phyloP scores from a whole-genome alignment of 805 yeast genomes.

The Schizosaccharomyces osmophilus region DNA sequence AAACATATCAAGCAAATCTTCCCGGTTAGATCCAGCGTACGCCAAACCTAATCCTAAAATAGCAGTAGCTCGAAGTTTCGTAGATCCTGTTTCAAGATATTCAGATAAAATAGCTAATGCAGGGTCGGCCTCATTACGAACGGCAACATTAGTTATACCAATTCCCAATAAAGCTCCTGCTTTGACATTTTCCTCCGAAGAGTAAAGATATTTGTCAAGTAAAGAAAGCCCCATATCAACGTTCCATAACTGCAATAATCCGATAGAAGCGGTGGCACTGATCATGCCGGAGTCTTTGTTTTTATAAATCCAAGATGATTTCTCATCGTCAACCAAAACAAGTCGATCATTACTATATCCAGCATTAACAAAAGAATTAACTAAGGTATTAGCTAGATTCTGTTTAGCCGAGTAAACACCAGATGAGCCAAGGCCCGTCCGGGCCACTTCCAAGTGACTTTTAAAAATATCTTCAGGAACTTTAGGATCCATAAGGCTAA shows the following conservation, averaged over 20 bases:
- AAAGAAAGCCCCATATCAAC: slow-evolving; percentile 67
- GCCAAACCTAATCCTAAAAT: slow-evolving; percentile 83
- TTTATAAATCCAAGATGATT: slow-evolving; percentile 64
- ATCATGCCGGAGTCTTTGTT: slow-evolving; percentile 81
- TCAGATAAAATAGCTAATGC: slow-evolving; percentile 66
- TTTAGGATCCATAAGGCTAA: slow-evolving; percentile 70
- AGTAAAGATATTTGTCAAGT: slow-evolving; percentile 68
- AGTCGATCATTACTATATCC: slow-evolving; percentile 77
- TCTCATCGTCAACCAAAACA: slow-evolving; percentile 42
- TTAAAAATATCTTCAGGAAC: slow-evolving; percentile 89
- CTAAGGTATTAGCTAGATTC: slow-evolving; percentile 83
- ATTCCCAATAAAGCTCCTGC: slow-evolving; percentile 94
- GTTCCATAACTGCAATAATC: slow-evolving; percentile 81
- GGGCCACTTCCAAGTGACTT: slow-evolving; percentile 57
- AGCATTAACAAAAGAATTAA: slow-evolving; percentile 69
- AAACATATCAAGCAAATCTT: slow-evolving; percentile 51
- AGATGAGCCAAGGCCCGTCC: slow-evolving; percentile 28
- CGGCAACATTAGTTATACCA: slow-evolving; percentile 77
- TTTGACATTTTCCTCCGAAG: slow-evolving; percentile 63
- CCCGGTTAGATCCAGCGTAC: slow-evolving; percentile 80
- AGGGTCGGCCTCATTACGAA: slow-evolving; percentile 87
- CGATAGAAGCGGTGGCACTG: slow-evolving; percentile 77
- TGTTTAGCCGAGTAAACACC: slow-evolving; percentile 74
- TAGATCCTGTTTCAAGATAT: slow-evolving; percentile 40
- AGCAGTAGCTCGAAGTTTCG: slow-evolving; percentile 50